phyloP scores from a whole-genome alignment of 495 filamentous ascomycete genomes.

The Lasiosphaeria ovina region DNA sequence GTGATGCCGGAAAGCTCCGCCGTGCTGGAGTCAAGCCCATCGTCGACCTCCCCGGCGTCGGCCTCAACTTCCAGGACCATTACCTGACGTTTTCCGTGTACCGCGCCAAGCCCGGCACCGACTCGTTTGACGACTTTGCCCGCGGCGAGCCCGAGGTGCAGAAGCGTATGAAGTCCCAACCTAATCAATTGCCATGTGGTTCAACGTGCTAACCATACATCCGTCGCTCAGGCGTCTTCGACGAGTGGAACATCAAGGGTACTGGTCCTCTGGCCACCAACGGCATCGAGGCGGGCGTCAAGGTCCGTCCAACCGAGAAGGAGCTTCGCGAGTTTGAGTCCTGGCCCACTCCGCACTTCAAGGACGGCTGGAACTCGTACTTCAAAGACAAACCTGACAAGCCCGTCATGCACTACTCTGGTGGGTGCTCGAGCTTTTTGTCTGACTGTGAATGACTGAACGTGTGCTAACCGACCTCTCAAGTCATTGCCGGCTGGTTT shows the following conservation, averaged over 20 bases:
- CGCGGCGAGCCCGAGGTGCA: conserved; percentile 70
- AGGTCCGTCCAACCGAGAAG: conserved; percentile 68
- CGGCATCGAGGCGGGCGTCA: conserved; percentile 81
- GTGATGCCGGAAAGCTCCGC: conserved; percentile 70
- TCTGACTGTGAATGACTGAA: too few species aligned
- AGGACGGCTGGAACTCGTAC: conserved; percentile 71
- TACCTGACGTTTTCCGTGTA: conserved; percentile 77
- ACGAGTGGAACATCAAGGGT: conserved; percentile 77
- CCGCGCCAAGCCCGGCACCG: conserved; percentile 72
- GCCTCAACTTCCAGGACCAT: conserved; percentile 82
- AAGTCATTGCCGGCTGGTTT: conserved; percentile 63
- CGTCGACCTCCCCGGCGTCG: conserved; percentile 77
- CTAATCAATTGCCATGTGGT: not conserved
- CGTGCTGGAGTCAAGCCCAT: conserved; percentile 67
- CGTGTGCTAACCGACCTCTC: too few species aligned
- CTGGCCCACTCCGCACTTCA: conserved; percentile 67
- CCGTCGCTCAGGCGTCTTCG: conserved; percentile 48
- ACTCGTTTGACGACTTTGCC: conserved; percentile 79
- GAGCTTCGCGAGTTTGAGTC: conserved; percentile 66
- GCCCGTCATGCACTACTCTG: conserved; percentile 78
- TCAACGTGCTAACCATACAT: too few species aligned
- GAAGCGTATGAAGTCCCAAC: conserved; percentile 40
- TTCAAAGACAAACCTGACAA: conserved; percentile 86
- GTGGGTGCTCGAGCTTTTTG: too few species aligned
- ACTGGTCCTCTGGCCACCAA: conserved; percentile 81